Evolutionary conservation across 495 filamentous ascomycete genomes (phyloP).

Genomic region (Xylaria intraflava): DNA sequence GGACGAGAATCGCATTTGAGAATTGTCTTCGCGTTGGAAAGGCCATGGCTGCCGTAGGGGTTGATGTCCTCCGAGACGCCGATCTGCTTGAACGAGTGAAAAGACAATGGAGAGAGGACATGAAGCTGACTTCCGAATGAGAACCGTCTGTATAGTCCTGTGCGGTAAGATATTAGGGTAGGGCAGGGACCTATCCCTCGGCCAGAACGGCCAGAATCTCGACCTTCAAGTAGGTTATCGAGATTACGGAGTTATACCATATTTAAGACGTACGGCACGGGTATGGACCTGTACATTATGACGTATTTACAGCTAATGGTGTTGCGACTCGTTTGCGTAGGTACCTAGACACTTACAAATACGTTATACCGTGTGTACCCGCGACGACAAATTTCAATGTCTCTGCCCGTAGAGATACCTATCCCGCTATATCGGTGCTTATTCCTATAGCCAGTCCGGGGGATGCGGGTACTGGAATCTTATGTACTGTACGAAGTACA

Average conservation of each 20-base stretch:
- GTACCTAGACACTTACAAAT: no score
- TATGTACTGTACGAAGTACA: no score
- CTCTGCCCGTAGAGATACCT: neutral
- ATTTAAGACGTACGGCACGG: no score
- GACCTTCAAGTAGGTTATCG: no score
- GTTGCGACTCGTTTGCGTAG: no score
- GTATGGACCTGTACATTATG: no score
- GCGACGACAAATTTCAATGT: no score
- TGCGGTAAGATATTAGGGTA: neutral
- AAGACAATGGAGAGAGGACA: slow-evolving; percentile 21
- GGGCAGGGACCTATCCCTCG: neutral
- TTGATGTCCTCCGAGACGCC: slow-evolving; percentile 45
- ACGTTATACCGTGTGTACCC: no score
- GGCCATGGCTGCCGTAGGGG: slow-evolving; percentile 46
- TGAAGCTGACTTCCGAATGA: slow-evolving; percentile 2
- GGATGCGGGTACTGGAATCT: neutral
- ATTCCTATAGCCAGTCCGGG: neutral
- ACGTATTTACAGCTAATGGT: no score
- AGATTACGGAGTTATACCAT: no score
- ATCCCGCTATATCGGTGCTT: neutral
- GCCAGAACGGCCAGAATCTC: neutral
- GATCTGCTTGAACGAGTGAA: slow-evolving; percentile 38
- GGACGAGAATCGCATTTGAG: slow-evolving; percentile 47
- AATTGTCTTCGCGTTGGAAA: slow-evolving; percentile 50
- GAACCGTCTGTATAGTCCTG: no score